These are phyloP conservation scores for Lumnitzera littorea DNA, from an alignment of 345 rosid genomes.

Conservation along the genomic window DNA sequence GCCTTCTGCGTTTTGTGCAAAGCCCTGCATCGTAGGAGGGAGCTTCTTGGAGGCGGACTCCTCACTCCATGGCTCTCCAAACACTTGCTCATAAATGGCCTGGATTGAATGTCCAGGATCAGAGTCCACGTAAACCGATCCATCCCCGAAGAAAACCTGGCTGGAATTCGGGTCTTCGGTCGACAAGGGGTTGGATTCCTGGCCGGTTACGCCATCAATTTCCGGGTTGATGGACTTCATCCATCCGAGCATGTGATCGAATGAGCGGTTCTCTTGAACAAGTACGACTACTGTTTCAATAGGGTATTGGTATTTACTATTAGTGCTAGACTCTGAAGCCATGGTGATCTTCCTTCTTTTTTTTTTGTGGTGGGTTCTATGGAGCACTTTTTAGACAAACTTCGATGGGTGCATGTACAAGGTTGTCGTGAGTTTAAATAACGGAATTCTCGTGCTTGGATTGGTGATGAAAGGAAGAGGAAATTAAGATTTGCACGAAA, in stretches of 20 bases:
- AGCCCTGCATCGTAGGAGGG: slow-evolving; percentile 22
- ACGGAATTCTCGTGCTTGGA: no score
- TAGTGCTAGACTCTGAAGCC: no score
- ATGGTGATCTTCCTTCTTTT: no score
- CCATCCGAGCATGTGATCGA: slow-evolving; percentile 89
- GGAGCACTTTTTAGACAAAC: no score
- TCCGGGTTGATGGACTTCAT: slow-evolving; percentile 58
- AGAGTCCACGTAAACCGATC: slow-evolving; percentile 57
- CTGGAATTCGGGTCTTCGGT: slow-evolving; percentile 37
- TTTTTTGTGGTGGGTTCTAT: no score
- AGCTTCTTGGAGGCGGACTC: slow-evolving; percentile 26
- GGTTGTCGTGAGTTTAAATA: no score
- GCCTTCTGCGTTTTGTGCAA: slow-evolving; percentile 12
- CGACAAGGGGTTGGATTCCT: slow-evolving; percentile 58
- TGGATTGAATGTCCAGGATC: slow-evolving; percentile 84
- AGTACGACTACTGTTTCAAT: slow-evolving; percentile 73
- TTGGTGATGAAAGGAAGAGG: no score
- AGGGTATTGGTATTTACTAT: slow-evolving; percentile 23
- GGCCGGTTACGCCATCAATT: slow-evolving; percentile 63
- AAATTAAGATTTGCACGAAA: no score
- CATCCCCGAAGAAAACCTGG: slow-evolving; percentile 29
- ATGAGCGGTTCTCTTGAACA: slow-evolving; percentile 91
- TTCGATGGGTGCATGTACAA: no score
- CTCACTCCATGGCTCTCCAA: slow-evolving; percentile 55
- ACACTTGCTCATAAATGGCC: slow-evolving; percentile 79